phyloP scores from a whole-genome alignment of 768 basidiomycete genomes.

The Boletales sp. region DNA sequence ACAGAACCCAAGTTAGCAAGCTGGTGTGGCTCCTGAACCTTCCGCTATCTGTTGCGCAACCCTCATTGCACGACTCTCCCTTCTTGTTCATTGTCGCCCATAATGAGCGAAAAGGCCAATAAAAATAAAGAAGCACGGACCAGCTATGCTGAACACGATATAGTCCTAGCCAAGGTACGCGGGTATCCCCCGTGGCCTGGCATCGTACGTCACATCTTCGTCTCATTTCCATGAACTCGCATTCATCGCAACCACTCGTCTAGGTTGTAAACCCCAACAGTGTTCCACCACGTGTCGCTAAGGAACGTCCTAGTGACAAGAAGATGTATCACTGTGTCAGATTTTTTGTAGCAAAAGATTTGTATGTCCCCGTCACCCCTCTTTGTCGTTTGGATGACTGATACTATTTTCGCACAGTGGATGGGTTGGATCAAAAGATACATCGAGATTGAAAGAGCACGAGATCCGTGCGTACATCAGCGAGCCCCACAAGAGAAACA shows the following conservation, averaged over 20 bases:
- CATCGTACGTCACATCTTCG: conserved; percentile 60
- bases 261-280: conserved; percentile 78
- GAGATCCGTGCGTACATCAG: conserved; percentile 84
- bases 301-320: conserved; percentile 69
- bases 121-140: conserved; percentile 38
- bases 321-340: conserved; percentile 73
- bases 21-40: conserved; percentile 38
- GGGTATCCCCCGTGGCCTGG: conserved; percentile 96
- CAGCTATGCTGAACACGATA: conserved; percentile 69
- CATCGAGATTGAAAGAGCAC: conserved; percentile 69
- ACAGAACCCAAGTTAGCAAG: conserved; percentile 37
- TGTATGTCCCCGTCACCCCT: conserved; percentile 53
- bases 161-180: conserved; percentile 90
- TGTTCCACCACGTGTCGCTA: conserved; percentile 58
- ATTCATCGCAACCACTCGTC: conserved; percentile 9
- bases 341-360: conserved; percentile 94
- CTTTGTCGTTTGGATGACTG: conserved; percentile 8
- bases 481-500: conserved; percentile 72
- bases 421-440: conserved; percentile 81
- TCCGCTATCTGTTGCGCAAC: conserved; percentile 37
- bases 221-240: conserved; percentile 7
- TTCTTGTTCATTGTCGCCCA: conserved; percentile 11
- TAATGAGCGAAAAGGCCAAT: conserved; percentile 52
- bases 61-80: conserved; percentile 18
- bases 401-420: conserved; percentile 46